These are phyloP conservation scores for Polytrichum commune DNA, from an alignment of 225 moss, liverwort and hornwort species.

Conservation along the genomic window DNA sequence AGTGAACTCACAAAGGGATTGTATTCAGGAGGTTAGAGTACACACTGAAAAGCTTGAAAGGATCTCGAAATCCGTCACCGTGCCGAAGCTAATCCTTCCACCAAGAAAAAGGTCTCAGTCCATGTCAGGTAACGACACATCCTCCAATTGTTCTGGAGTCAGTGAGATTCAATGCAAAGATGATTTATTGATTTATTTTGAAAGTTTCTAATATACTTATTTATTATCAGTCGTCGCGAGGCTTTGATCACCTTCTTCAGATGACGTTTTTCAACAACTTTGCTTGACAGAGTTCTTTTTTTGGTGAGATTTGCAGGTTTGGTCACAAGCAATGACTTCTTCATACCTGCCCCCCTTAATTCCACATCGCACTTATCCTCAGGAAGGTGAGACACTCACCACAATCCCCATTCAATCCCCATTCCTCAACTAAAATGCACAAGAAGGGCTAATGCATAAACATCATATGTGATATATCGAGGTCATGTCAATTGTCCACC, in stretches of 20 bases:
- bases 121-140: constrained; percentile 24
- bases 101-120: constrained; percentile 38
- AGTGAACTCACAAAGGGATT: background rate
- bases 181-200: background rate
- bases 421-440: background rate
- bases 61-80: too few relatives aligned
- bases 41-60: constrained; percentile 3
- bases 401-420: background rate
- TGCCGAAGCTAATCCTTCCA: constrained; percentile 32
- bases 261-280: background rate
- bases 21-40: background rate
- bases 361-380: constrained; percentile 16
- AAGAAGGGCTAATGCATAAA: background rate
- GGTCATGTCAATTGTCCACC: background rate
- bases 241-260: background rate
- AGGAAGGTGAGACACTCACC: constrained; percentile 23
- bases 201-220: background rate
- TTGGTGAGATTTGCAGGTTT: constrained; percentile 23
- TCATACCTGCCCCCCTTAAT: constrained; percentile 50
- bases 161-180: background rate
- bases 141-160: background rate
- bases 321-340: constrained; percentile 70
- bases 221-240: background rate
- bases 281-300: background rate
- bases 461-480: background rate